Base-by-base conservation (phyloP, 2,329 filamentous ascomycete species). In the Ampelomyces quisqualis region DNA sequence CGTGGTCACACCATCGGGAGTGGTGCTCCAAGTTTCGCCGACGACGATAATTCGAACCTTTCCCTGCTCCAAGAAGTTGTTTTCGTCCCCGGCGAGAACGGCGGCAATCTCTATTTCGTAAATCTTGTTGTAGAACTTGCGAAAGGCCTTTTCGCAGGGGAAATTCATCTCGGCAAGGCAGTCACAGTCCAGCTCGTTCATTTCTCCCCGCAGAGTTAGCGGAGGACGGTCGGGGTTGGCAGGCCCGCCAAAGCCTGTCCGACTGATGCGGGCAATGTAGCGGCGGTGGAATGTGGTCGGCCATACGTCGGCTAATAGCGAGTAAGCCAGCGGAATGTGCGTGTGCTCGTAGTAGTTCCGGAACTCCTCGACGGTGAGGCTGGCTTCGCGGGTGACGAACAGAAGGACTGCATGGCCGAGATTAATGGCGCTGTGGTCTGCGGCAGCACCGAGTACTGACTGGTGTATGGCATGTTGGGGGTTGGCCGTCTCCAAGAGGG, bases 141-240 rank as follows among this genome's bases (percentile, higher is more conserved):
- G 49, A 19, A 64, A 62, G 7, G 32, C 40, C 6, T 45, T 37
- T 34, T 64, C 60, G 35, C 27, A 35, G 5, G 53, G 44, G 32
- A 59, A 65, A 5, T 39, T 54, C 49, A 59, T 42, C 19, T 63
- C 55, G 15, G 52, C 42, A 11, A 61, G 47, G 41, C 51, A 60
- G 30, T 64, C 60, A 38, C 45, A 61, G 40, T 62, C 58, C 15
- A 63, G 43, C 15, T 53, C 51, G 2, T 51, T 36, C 19, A 53
- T 43, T 2, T 47, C 48, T 29, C 62, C 60, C 24, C 57, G 43
- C 22, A 65, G 38, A 5, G 54, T 38, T 2, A 61, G 39, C 1
- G 41, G 49, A 15, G 60, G 58, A 22, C 48, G 43, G 38, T 60
- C 54, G 1, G 45, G 48, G 30, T 61, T 61, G 7, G 53, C 48